A percentile compares a stretch with the other conserved stretches of the same genome.
Conservation (phyloP, 2,329 filamentous ascomycete genomes). For the Helminthosporium solani region DNA sequence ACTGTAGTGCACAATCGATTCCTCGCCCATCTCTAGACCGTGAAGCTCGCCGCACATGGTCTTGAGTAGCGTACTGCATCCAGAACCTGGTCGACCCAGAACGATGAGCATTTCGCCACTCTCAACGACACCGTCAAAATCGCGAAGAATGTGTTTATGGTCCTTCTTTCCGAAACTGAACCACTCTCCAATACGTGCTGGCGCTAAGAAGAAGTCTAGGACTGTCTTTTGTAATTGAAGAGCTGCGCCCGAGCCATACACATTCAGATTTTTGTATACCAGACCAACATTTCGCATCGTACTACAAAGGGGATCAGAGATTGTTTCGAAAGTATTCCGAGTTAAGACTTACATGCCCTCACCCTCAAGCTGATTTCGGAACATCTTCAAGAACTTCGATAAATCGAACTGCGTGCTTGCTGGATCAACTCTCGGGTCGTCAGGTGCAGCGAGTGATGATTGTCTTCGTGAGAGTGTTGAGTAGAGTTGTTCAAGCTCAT, state of each 20-base stretch:
- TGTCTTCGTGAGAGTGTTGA: slow-evolving; percentile 25
- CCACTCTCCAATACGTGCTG: slow-evolving; percentile 58
- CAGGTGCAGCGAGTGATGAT: slow-evolving; percentile 30
- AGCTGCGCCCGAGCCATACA: slow-evolving; percentile 66
- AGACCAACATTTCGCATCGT: slow-evolving; percentile 59
- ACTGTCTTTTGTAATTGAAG: slow-evolving; percentile 70
- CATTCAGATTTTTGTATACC: slow-evolving; percentile 64
- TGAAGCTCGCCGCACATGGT: slow-evolving; percentile 61
- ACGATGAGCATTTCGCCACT: slow-evolving; percentile 53
- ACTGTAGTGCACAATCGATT: slow-evolving; percentile 62
- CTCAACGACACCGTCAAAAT: slow-evolving; percentile 56
- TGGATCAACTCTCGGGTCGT: slow-evolving; percentile 56
- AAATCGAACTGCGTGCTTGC: slow-evolving; percentile 54
- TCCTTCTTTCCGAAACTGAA: slow-evolving; percentile 51
- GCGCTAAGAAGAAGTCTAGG: slow-evolving; percentile 58
- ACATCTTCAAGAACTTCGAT: slow-evolving; percentile 54
- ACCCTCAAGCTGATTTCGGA: slow-evolving; percentile 53
- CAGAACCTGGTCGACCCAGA: slow-evolving; percentile 54
- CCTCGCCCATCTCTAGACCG: slow-evolving; percentile 55
- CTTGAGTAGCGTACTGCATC: slow-evolving; percentile 66
- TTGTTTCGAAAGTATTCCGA: background rate
- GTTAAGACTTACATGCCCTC: slow-evolving; percentile 50
- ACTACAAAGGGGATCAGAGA: background rate
- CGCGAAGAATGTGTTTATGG: slow-evolving; percentile 57
- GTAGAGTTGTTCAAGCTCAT: slow-evolving; percentile 28